Base-by-base conservation (phyloP, 306 rosid species). In the Acacia confusa region DNA sequence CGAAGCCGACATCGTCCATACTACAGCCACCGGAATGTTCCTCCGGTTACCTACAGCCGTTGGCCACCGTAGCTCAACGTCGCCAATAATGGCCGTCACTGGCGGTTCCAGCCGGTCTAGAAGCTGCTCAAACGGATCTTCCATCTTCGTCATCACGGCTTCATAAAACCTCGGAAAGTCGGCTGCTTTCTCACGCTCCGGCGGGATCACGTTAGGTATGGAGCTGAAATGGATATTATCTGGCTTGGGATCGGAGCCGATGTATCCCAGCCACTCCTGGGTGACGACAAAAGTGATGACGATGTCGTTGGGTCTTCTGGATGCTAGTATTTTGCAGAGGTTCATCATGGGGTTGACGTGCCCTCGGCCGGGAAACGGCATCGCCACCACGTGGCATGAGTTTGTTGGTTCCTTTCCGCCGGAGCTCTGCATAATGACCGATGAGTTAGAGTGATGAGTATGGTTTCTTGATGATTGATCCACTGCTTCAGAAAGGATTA, bases 341-440 rank as follows among this genome's bases (percentile, higher is more conserved):
- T 53, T 87, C 86, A 84, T 82, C 85, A 84, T 67, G 27, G 90
- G 70, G 83, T 87, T 89, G 70, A 89, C 47, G 75, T 85, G 92
- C 9, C 89, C 89, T 50, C 85, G 61, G 28, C 82, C 85, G 12
- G 92, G 91, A 30, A 17, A 87, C 9, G 92, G 91, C 81, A 89
- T 45, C 19, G 82, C 91, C 75, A 86, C 81, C 63, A 85, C 65
- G 80, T 89, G 91, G 76, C 72, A 60, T 58, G 70, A 17, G 14
- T 24, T 12, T 16, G 4, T 44, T 66, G 78, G 47, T 4, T 79
- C 40, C 7, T 38, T 27, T 12, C 57, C 44, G 30, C 58, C 70
- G 77, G 70, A 69, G 44, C 44, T 55, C 19, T 25, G 53, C 82
- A 79, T 70, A 5, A 32, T 41, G 53, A 28, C 13, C 4, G 40